A percentile compares a stretch with the other conserved stretches of the same genome.
These are phyloP conservation scores for Jasminum sambac DNA, from an alignment of 257 asterid species.

Conservation along the genomic window DNA sequence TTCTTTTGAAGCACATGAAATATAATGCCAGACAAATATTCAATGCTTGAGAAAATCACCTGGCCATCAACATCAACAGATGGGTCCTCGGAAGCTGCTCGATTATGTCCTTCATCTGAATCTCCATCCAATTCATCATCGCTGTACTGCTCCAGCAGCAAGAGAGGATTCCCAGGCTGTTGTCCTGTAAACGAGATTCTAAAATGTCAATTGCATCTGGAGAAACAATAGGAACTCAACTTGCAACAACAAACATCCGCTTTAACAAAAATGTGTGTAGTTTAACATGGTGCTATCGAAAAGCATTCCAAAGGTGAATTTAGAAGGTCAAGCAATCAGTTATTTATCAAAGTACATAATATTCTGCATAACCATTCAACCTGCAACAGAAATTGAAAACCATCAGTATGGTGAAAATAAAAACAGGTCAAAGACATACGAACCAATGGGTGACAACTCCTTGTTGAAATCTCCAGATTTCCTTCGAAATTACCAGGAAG, in stretches of 20 bases:
- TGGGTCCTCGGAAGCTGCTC: conserved; percentile 42
- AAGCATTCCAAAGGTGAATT: conserved; percentile 24
- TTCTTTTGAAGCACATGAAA: background rate
- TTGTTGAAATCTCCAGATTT: conserved; percentile 51
- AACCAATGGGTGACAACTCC: conserved; percentile 76
- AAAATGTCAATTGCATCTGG: conserved; percentile 40
- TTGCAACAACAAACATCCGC: conserved; percentile 22
- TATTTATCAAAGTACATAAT: conserved; percentile 29
- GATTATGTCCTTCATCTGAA: conserved; percentile 38
- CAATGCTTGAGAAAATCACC: conserved; percentile 43
- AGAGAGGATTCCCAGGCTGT: conserved; percentile 69
- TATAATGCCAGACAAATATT: background rate
- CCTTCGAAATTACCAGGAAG: conserved; percentile 66
- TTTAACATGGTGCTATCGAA: conserved; percentile 17
- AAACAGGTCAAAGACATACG: conserved; percentile 85
- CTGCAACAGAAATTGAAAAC: conserved; percentile 68
- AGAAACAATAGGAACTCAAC: conserved; percentile 19
- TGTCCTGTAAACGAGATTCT: conserved; percentile 55
- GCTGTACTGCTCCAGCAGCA: conserved; percentile 89
- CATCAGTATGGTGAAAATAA: conserved; percentile 68
- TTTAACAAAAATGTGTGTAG: conserved; percentile 25
- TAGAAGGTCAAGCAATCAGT: conserved; percentile 24
- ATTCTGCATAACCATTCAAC: conserved; percentile 52
- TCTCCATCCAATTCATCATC: conserved; percentile 83
- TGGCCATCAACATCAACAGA: conserved; percentile 39